These are phyloP conservation scores for Spinellus fusiger DNA, from an alignment of 192 early-diverging fungal genomes.

Conservation along the genomic window DNA sequence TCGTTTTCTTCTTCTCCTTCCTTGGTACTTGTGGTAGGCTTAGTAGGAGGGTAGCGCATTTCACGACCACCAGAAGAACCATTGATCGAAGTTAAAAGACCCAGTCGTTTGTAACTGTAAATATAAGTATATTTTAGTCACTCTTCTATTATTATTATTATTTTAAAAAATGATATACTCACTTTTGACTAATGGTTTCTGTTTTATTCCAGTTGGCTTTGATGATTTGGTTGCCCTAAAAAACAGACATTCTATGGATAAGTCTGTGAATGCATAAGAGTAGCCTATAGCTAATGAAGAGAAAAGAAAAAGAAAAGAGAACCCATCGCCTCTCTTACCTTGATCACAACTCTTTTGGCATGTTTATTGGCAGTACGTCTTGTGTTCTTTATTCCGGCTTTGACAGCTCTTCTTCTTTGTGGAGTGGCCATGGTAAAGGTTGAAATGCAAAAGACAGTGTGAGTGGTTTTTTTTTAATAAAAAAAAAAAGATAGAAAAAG, in stretches of 20 bases:
- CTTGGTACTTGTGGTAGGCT: neutral
- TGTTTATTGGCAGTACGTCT: constrained; percentile 60
- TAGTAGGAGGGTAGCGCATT: constrained; percentile 24
- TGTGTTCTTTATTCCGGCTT: constrained; percentile 52
- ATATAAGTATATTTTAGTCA: neutral
- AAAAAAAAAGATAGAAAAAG: too few relatives aligned
- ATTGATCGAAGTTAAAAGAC: constrained; percentile 62
- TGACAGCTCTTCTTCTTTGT: constrained; percentile 58
- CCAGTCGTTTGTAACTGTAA: constrained; percentile 59
- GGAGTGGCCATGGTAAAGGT: constrained; percentile 66
- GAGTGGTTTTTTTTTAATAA: too few relatives aligned
- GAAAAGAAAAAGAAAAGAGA: constrained; percentile 1
- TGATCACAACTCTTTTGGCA: constrained; percentile 50
- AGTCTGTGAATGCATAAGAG: neutral
- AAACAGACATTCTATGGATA: neutral
- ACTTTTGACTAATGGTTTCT: constrained; percentile 65
- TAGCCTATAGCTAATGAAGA: neutral
- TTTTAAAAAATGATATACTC: constrained; percentile 3
- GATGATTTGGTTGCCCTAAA: constrained; percentile 51
- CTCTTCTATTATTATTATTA: neutral
- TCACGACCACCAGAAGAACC: constrained; percentile 54
- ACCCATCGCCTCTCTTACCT: constrained; percentile 24
- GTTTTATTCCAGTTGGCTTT: constrained; percentile 65
- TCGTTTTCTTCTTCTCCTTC: constrained; percentile 12
- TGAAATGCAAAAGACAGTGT: too few relatives aligned